A percentile compares a stretch with the other conserved stretches of the same genome.
These are phyloP conservation scores for Entomortierella beljakovae DNA, from an alignment of 192 early-diverging fungal genomes.

Conservation along the genomic window DNA sequence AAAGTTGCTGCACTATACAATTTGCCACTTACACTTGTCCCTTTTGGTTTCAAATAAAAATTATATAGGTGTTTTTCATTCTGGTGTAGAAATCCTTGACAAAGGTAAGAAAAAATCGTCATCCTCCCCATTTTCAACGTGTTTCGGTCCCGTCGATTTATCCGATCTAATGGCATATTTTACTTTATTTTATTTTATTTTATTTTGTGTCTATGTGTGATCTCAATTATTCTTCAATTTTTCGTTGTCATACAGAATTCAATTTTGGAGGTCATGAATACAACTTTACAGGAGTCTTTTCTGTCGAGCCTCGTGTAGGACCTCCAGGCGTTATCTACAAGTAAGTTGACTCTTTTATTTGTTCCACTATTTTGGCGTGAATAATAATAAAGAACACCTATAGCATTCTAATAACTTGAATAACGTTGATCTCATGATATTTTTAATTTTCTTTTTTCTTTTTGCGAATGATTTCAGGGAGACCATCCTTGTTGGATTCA, in stretches of 20 bases:
- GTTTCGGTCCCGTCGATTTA: background rate
- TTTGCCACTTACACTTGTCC: background rate
- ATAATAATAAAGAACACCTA: background rate
- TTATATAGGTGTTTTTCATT: slow-evolving; percentile 54
- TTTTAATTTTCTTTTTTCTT: background rate
- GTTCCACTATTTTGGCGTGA: background rate
- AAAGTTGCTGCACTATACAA: background rate
- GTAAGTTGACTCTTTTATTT: slow-evolving; percentile 15
- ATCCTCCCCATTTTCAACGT: too few species aligned
- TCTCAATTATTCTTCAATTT: background rate
- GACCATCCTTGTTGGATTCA: slow-evolving; percentile 46
- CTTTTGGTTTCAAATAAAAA: background rate
- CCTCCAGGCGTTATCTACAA: slow-evolving; percentile 57
- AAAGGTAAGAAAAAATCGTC: slow-evolving; percentile 27
- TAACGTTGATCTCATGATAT: background rate
- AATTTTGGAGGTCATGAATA: slow-evolving; percentile 60
- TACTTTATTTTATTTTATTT: too few species aligned
- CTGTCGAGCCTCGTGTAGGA: slow-evolving; percentile 48
- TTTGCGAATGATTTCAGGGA: slow-evolving; percentile 13
- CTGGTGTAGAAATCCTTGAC: slow-evolving; percentile 54
- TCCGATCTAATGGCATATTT: too few species aligned
- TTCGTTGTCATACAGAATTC: slow-evolving; percentile 37
- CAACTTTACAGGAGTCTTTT: slow-evolving; percentile 57
- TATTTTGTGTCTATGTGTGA: background rate
- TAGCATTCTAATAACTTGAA: too few species aligned